These are phyloP conservation scores for Sporothrix euskadiensis DNA, from an alignment of 2,329 filamentous ascomycete species.

Conservation along the genomic window DNA sequence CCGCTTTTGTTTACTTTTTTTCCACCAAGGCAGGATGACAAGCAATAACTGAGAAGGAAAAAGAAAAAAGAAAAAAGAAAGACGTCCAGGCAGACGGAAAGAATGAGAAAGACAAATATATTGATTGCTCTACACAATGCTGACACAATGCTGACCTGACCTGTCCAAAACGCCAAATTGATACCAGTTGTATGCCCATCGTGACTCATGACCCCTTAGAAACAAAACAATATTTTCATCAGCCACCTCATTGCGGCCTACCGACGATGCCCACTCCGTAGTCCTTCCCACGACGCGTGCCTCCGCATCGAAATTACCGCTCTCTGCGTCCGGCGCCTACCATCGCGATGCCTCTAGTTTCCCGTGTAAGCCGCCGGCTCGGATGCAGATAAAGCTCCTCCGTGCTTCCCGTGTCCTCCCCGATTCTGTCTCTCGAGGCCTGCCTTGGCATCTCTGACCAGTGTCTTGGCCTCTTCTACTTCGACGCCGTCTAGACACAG, in stretches of 20 bases:
- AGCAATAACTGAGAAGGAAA: not conserved
- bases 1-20: slow-evolving; percentile 16
- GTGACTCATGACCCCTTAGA: not conserved
- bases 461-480: slow-evolving; percentile 92
- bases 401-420: too few species aligned
- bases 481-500: slow-evolving; percentile 94
- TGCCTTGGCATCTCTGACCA: slow-evolving; percentile 82
- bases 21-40: not conserved
- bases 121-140: slow-evolving; percentile 1
- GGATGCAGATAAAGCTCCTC: too few species aligned
- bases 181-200: slow-evolving; percentile 3
- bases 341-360: slow-evolving; percentile 10
- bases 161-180: slow-evolving; percentile 9
- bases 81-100: not conserved
- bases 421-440: slow-evolving; percentile 56
- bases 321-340: not conserved
- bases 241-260: not conserved
- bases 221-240: not conserved
- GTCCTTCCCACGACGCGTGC: too few species aligned
- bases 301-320: not conserved
- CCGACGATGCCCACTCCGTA: not conserved
- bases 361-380: not conserved
- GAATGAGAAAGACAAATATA: not conserved
- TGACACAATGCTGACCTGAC: not conserved
- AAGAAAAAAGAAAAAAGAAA: not conserved